These are phyloP conservation scores for Nemophila menziesii DNA, from an alignment of 257 asterid genomes.

Conservation along the genomic window DNA sequence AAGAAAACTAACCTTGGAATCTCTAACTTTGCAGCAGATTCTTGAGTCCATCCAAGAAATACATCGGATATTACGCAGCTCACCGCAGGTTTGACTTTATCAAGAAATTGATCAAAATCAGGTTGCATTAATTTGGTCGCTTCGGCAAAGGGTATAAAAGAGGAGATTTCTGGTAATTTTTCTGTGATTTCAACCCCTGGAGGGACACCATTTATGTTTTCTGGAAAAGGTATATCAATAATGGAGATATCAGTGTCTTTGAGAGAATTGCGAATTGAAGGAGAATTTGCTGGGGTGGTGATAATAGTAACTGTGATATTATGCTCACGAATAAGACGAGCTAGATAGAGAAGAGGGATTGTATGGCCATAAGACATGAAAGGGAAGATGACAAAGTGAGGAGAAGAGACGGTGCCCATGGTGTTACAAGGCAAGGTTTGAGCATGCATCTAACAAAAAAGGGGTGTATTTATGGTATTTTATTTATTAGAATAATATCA, in stretches of 20 bases:
- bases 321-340: slow-evolving; percentile 47
- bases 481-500: no score
- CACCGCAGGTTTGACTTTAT: slow-evolving; percentile 12
- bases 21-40: slow-evolving; percentile 25
- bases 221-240: slow-evolving; percentile 53
- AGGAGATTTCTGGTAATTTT: slow-evolving; percentile 29
- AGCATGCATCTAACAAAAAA: background rate
- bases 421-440: background rate
- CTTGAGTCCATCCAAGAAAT: slow-evolving; percentile 51
- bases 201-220: slow-evolving; percentile 36
- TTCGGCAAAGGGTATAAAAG: slow-evolving; percentile 20
- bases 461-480: background rate
- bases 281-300: slow-evolving; percentile 57
- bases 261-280: slow-evolving; percentile 25
- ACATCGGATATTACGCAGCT: slow-evolving; percentile 51
- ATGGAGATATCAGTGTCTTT: slow-evolving; percentile 21
- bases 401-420: slow-evolving; percentile 34
- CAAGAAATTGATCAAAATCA: slow-evolving; percentile 32
- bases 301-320: slow-evolving; percentile 38
- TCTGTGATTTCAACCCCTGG: slow-evolving; percentile 57
- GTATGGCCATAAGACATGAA: slow-evolving; percentile 68
- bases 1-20: slow-evolving; percentile 41
- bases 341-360: slow-evolving; percentile 62
- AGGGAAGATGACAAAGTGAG: slow-evolving; percentile 60
- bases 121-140: slow-evolving; percentile 45